Evolutionary conservation across 345 rosid genomes (phyloP), one percentile per base, ranked within the genome.

Genomic region (Gossypium raimondii): DNA sequence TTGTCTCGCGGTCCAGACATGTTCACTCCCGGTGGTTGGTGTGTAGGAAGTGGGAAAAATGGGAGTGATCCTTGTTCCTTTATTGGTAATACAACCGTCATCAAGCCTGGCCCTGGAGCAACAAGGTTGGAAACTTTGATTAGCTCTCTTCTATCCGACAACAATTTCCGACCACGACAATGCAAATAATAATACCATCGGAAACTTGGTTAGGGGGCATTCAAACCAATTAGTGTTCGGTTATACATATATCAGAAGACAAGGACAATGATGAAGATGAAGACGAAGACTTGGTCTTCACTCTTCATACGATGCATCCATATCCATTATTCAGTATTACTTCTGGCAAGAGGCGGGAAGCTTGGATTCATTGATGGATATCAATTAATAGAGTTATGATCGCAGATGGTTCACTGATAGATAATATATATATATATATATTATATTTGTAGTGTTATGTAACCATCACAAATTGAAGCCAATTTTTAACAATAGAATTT

Each of bases 21-120:
- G 17, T 59, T 59, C 13, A 59, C 64, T 25, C 38, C 38, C 13
- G 64, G 64, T 59, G 64, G 64, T 24, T 59, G 64, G 64, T 59
- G 64, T 24, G 17, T 24, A 25, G 64, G 38, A 59, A 59, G 64
- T 59, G 64, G 41, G 64, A 16, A 59, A 25, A 59, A 59, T 25
- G 64, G 38, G 38, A 59, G 38, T 59, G 64, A 59, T 59, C 64
- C 64, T 59, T 59, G 64, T 59, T 59, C 64, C 25, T n/a, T 59
- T 24, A 11, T 25, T 13, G 64, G 38, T 59, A 59, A 59, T 59
- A 59, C 41, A 59, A 59, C 38, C 0, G 64, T 25, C 41, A 59
- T 59, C 64, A 59, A 25, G 17, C 64, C 64, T 6, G 64, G 64
- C 38, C 64, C 38, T 4, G 64, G 64, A 59, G 64, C 64, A 24